Conservation (phyloP, 2,329 filamentous ascomycete genomes). For the Penicillium carneum region DNA sequence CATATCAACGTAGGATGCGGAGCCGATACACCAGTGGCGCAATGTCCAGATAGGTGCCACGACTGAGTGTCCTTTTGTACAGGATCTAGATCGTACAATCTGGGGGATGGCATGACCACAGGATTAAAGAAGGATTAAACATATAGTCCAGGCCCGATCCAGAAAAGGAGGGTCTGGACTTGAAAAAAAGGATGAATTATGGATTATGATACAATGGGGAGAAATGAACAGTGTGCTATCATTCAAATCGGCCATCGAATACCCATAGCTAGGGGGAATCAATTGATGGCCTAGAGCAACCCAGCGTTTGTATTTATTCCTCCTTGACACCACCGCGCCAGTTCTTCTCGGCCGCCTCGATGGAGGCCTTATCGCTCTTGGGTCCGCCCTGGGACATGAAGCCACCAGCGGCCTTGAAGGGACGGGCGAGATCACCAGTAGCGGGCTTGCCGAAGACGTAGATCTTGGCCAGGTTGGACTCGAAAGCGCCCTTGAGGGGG, state of each 20-base stretch:
- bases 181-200: slow-evolving; percentile 12
- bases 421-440: slow-evolving; percentile 87
- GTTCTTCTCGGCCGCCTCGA: slow-evolving; percentile 59
- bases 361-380: slow-evolving; percentile 89
- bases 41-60: neutral
- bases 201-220: slow-evolving; percentile 15
- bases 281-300: neutral
- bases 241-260: slow-evolving; percentile 4
- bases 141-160: neutral
- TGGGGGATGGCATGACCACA: neutral
- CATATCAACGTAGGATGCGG: neutral
- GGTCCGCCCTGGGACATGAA: slow-evolving; percentile 76
- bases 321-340: slow-evolving; percentile 60
- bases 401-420: slow-evolving; percentile 86
- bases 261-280: neutral
- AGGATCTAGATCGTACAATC: slow-evolving; percentile 1
- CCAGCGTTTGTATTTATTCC: slow-evolving; percentile 46
- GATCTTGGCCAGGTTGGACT: slow-evolving; percentile 95
- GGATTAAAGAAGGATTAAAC: slow-evolving; percentile 2
- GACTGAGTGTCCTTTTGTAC: neutral
- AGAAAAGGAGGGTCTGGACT: slow-evolving; percentile 1
- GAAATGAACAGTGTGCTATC: slow-evolving; percentile 8
- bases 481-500: slow-evolving; percentile 91
- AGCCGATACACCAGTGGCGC: slow-evolving; percentile 4
- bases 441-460: slow-evolving; percentile 88